A percentile compares a stretch with the other conserved stretches of the same genome.
Evolutionary conservation across 2,329 filamentous ascomycete species (phyloP).

Genomic region (Dothistroma pini): DNA sequence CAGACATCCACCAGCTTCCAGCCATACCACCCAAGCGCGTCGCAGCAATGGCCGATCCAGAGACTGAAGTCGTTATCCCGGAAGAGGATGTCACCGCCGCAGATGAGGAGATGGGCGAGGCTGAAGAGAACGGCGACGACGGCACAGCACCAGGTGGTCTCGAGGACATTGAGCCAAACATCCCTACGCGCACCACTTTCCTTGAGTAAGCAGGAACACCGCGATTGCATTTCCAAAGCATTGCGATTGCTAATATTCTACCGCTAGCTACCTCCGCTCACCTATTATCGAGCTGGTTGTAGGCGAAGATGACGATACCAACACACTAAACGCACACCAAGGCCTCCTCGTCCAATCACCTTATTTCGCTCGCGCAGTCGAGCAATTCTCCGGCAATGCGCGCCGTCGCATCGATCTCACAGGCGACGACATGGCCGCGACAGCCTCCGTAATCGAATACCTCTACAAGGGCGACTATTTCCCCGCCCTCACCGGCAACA

Average conservation of each 20-base stretch:
- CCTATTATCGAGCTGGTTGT: conserved; percentile 47
- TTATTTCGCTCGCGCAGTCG: conserved; percentile 64
- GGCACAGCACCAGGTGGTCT: conserved; percentile 38
- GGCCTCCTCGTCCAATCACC: conserved; percentile 70
- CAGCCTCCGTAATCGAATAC: conserved; percentile 76
- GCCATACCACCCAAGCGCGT: neutral
- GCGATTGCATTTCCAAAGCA: neutral
- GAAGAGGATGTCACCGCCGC: conserved; percentile 41
- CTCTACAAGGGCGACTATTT: conserved; percentile 88
- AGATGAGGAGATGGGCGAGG: conserved; percentile 48
- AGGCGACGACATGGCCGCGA: conserved; percentile 66
- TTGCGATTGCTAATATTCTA: neutral
- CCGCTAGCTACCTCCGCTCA: conserved; percentile 45
- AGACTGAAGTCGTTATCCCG: conserved; percentile 29
- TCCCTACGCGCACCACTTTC: conserved; percentile 42
- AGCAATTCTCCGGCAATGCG: conserved; percentile 53
- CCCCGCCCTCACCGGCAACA: conserved; percentile 58
- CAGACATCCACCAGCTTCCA: neutral
- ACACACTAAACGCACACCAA: conserved; percentile 74
- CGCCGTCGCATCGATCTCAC: conserved; percentile 66
- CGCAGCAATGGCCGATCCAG: conserved; percentile 32
- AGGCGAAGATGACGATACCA: conserved; percentile 53
- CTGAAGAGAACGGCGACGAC: conserved; percentile 28
- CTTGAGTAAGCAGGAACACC: conserved; percentile 40
- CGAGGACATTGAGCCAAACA: conserved; percentile 42